Percentiles rank a stretch among this genome's conserved stretches.
Conservation (phyloP, 2,329 filamentous ascomycete genomes). For the Chaetomiaceae sp. region DNA sequence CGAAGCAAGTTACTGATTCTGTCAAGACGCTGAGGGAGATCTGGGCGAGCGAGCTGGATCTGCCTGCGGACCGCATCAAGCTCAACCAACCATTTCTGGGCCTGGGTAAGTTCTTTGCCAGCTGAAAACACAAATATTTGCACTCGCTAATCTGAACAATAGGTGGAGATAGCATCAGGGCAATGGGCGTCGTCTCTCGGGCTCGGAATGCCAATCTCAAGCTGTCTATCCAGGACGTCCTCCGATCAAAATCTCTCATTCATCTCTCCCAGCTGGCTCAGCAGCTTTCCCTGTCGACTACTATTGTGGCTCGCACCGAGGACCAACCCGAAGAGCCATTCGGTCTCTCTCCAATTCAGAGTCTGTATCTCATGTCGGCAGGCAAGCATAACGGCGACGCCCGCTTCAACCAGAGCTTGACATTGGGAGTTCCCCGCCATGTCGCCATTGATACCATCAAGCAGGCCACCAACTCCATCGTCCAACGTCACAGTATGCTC, state of each 20-base stretch:
- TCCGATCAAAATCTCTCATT: constrained; percentile 21
- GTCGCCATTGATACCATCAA: constrained; percentile 12
- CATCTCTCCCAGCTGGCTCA: constrained; percentile 23
- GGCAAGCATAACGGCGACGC: constrained; percentile 12
- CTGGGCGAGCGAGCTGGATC: constrained; percentile 21
- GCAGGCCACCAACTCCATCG: constrained; percentile 18
- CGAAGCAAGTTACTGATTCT: constrained; percentile 9
- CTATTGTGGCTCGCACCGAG: background rate
- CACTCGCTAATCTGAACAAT: background rate
- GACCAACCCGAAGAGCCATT: constrained; percentile 15
- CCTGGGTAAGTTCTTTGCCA: constrained; percentile 15
- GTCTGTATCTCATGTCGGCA: constrained; percentile 17
- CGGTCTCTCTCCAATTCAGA: constrained; percentile 22
- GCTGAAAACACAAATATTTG: background rate
- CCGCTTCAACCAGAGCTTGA: constrained; percentile 26
- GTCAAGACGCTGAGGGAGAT: constrained; percentile 20
- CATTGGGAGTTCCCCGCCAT: constrained; percentile 11
- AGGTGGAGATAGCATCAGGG: constrained; percentile 25
- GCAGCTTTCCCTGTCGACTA: background rate
- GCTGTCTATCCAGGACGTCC: constrained; percentile 23
- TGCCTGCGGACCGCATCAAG: constrained; percentile 19
- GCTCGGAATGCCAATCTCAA: constrained; percentile 22
- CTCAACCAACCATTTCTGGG: constrained; percentile 19
- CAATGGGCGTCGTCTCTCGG: constrained; percentile 26
- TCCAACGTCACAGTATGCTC: constrained; percentile 24